Base-by-base conservation (phyloP, 164 flowering plant genomes). In the Tinospora cordifolia region DNA sequence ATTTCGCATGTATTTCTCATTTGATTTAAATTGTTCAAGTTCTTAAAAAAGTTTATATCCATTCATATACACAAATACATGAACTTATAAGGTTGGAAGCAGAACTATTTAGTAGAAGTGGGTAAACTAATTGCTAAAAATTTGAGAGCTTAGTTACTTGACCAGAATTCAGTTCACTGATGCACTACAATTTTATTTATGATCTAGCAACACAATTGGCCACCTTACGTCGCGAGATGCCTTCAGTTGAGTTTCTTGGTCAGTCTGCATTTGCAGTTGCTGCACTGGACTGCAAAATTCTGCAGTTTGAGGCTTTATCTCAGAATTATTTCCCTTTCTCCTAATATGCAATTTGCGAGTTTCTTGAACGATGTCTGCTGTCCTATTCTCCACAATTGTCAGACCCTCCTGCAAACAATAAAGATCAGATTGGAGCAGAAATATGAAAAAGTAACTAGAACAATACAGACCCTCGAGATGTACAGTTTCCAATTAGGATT, bases 211-310 rank as follows among this genome's bases (percentile, higher is more conserved):
- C 69, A 88, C 85, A 86, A 85, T 80, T 81, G 79, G 94, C 78
- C 85, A 91, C 92, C 98, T 90, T 95, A 95, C 99, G 86, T 95
- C 99, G 87, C 99, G 98, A 75, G 99, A 92, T 78, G 99, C 99
- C 87, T 95, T 92, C 82, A 95, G 87, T 83, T 89, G 93, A 46
- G 83, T 89, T 79, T 90, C 98, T 69, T 78, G 92, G 79, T 83
- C 83, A 27, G 85, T 77, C 67, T 73, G 90, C 66, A 69, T 79
- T 64, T 67, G 83, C 14, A 74, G 78, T 62, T 75, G 85, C 70
- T 79, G 80, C 78, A 72, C 81, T 34, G 80, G 66, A 41, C 68
- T 76, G 34, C 72, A 71, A 22, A 69, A 62, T 46, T 73, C 79
- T 49, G 75, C 49, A 8, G 64, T 66, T 73, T 75, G 84, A 75